These are phyloP conservation scores for Vitis hybrid DNA, from an alignment of 177 flowering plant species.

Conservation along the genomic window DNA sequence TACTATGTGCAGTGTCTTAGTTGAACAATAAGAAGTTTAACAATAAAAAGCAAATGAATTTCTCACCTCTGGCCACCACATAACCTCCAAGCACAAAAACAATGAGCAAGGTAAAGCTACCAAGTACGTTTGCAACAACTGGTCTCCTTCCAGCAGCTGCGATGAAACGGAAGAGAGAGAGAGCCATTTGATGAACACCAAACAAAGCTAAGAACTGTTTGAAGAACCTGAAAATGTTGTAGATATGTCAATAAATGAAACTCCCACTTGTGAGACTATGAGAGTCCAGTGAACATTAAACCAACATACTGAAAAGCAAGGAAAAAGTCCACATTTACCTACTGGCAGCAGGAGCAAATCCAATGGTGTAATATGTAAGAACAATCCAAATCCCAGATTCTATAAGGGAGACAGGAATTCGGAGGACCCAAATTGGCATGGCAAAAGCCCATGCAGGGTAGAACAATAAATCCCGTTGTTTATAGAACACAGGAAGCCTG, in stretches of 20 bases:
- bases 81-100: slow-evolving; percentile 32
- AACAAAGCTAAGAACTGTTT: slow-evolving; percentile 24
- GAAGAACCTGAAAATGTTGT: slow-evolving; percentile 28
- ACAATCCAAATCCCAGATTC: slow-evolving; percentile 59
- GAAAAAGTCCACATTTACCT: slow-evolving; percentile 22
- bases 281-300: not conserved
- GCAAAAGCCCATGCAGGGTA: slow-evolving; percentile 71
- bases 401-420: slow-evolving; percentile 50
- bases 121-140: slow-evolving; percentile 28
- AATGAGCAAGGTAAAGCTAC: slow-evolving; percentile 21
- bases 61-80: slow-evolving; percentile 27
- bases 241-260: not conserved
- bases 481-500: slow-evolving; percentile 62
- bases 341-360: slow-evolving; percentile 52
- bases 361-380: slow-evolving; percentile 64
- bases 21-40: not conserved
- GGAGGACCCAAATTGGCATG: slow-evolving; percentile 55
- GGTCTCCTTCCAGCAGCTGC: slow-evolving; percentile 27
- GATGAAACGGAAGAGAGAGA: slow-evolving; percentile 33
- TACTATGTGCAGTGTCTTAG: no score
- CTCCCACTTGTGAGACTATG: not conserved
- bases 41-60: not conserved
- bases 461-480: slow-evolving; percentile 57
- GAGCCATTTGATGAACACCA: slow-evolving; percentile 31
- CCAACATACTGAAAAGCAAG: not conserved